A percentile compares a stretch with the other conserved stretches of the same genome.
Conservation (phyloP, 2,329 filamentous ascomycete genomes). For the Neonectria neomacrospora region DNA sequence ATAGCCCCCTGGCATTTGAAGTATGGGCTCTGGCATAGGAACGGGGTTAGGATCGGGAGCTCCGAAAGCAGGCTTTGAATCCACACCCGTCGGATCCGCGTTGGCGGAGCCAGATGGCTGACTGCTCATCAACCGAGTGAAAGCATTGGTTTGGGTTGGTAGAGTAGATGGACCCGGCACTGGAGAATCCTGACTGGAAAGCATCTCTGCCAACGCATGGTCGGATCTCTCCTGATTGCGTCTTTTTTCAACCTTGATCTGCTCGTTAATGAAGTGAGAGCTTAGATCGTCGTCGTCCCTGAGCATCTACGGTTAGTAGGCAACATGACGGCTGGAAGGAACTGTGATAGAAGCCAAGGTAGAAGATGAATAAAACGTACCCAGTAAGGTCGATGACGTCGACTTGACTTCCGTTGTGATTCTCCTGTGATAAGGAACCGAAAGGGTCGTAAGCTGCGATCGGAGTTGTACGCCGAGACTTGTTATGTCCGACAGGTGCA, state of each 20-base stretch:
- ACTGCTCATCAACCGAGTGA: constrained; percentile 45
- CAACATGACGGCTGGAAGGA: background rate
- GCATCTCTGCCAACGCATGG: constrained; percentile 42
- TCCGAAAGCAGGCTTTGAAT: constrained; percentile 8
- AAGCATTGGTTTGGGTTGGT: constrained; percentile 37
- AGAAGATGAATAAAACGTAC: constrained; percentile 38
- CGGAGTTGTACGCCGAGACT: constrained; percentile 50
- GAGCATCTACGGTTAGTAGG: constrained; percentile 3
- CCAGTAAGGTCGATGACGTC: constrained; percentile 57
- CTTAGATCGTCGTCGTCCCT: constrained; percentile 50
- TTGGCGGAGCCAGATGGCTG: constrained; percentile 36
- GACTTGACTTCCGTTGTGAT: constrained; percentile 26
- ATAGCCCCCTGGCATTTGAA: constrained; percentile 33
- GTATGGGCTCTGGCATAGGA: constrained; percentile 5
- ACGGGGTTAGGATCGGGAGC: background rate
- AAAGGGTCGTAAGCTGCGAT: constrained; percentile 20
- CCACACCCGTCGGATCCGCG: background rate
- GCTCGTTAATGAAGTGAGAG: constrained; percentile 46
- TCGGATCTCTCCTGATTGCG: constrained; percentile 46
- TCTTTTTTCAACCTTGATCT: constrained; percentile 50
- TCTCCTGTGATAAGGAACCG: constrained; percentile 2
- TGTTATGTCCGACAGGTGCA: constrained; percentile 34
- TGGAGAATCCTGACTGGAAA: constrained; percentile 41
- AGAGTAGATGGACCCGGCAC: constrained; percentile 8
- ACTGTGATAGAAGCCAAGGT: background rate